Conservation (phyloP, 106 monocot genomes). For the Phalaenopsis equestris region DNA sequence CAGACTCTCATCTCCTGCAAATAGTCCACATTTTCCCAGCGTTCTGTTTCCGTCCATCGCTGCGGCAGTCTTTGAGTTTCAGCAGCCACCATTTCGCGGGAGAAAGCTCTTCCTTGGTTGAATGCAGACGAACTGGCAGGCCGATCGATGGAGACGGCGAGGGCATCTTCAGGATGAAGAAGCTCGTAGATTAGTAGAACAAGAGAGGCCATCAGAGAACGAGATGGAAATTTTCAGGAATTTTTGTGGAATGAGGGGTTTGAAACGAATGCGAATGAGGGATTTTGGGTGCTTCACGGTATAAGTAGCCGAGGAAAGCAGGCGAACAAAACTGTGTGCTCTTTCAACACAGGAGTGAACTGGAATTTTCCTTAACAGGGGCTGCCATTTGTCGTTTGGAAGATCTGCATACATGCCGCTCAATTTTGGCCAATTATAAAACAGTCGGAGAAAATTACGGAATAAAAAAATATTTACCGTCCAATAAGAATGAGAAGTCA, state of each 20-base stretch:
- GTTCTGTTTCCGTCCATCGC: not conserved
- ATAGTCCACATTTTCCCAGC: not conserved
- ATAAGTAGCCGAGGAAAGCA: not conserved
- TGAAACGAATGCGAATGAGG: not conserved
- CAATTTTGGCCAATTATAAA: too few species aligned
- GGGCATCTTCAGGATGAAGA: not conserved
- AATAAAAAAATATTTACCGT: too few species aligned
- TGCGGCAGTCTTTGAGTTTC: not conserved
- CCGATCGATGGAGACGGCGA: not conserved
- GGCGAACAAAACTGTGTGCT: not conserved
- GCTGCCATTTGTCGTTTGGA: too few species aligned
- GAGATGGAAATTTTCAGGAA: not conserved
- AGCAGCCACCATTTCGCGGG: not conserved
- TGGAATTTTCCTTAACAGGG: too few species aligned
- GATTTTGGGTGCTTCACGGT: not conserved
- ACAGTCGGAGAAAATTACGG: too few species aligned
- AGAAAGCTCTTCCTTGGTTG: not conserved
- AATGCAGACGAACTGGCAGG: not conserved
- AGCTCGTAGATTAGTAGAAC: not conserved
- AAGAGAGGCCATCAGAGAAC: not conserved
- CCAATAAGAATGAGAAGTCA: too few species aligned
- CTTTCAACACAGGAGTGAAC: not conserved
- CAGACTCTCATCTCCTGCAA: not conserved
- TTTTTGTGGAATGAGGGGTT: not conserved
- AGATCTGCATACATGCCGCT: too few species aligned